These are phyloP conservation scores for Suillus placidus DNA, from an alignment of 768 basidiomycete species.

Conservation along the genomic window DNA sequence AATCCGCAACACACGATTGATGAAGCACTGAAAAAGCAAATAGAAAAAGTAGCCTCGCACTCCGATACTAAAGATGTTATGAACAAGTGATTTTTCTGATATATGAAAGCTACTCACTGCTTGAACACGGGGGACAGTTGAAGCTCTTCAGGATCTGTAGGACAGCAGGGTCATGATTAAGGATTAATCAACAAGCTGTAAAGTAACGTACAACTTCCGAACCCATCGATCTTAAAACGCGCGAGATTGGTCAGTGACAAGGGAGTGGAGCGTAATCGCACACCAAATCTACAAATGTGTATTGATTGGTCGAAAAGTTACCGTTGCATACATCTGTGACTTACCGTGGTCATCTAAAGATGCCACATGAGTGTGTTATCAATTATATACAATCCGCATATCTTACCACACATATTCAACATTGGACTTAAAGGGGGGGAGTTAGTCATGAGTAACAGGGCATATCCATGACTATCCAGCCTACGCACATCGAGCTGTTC, in stretches of 20 bases:
- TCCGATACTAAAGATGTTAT: conserved; percentile 61
- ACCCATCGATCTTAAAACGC: conserved; percentile 70
- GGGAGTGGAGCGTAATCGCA: conserved; percentile 1
- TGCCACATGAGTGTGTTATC: conserved; percentile 4
- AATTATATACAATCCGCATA: not conserved
- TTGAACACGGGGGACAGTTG: conserved; percentile 74
- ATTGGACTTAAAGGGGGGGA: conserved; percentile 59
- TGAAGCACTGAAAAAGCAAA: conserved; percentile 92
- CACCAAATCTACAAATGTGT: conserved; percentile 48
- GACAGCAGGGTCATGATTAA: conserved; percentile 12
- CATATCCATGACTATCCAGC: not conserved
- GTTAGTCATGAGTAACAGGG: conserved; percentile 6
- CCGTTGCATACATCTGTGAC: conserved; percentile 18
- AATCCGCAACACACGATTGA: conserved; percentile 56
- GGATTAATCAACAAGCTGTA: not conserved
- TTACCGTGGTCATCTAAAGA: conserved; percentile 78
- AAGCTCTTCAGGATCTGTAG: conserved; percentile 77
- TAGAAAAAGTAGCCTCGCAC: conserved; percentile 88
- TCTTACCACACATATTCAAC: conserved; percentile 82
- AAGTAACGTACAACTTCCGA: conserved; percentile 70
- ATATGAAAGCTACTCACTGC: conserved; percentile 42
- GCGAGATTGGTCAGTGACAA: conserved; percentile 3
- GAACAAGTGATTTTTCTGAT: not conserved
- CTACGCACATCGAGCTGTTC: conserved; percentile 82
- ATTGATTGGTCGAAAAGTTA: conserved; percentile 17